Conservation (phyloP, 805 yeast genomes). For the Kazachstania psychrophila region DNA sequence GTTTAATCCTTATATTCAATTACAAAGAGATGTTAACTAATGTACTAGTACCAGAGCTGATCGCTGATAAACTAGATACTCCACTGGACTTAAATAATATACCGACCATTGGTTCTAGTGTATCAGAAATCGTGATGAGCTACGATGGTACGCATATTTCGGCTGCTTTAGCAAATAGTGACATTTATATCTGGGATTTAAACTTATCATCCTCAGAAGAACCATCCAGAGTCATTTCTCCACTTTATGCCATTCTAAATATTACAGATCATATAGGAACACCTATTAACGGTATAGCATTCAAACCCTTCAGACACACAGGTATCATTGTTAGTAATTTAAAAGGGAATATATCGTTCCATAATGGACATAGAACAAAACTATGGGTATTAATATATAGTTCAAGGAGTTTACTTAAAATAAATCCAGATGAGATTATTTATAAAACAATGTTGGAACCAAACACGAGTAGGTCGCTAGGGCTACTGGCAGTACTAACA, state of each 20-base stretch:
- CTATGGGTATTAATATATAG: conserved; percentile 21
- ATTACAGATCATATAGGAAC: conserved; percentile 29
- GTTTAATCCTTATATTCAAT: conserved; percentile 57
- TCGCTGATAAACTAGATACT: neutral
- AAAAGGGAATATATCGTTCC: conserved; percentile 50
- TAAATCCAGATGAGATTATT: conserved; percentile 10
- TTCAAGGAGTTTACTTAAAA: conserved; percentile 11
- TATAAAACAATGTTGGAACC: conserved; percentile 10
- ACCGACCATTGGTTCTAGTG: conserved; percentile 33
- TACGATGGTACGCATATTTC: conserved; percentile 62
- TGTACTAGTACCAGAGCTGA: conserved; percentile 23
- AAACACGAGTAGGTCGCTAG: neutral
- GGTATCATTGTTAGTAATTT: conserved; percentile 47
- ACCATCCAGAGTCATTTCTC: conserved; percentile 1
- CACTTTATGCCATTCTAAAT: conserved; percentile 22
- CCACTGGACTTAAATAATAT: neutral
- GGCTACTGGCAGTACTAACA: conserved; percentile 20
- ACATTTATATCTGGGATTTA: conserved; percentile 61
- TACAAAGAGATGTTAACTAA: conserved; percentile 50
- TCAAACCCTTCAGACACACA: conserved; percentile 45
- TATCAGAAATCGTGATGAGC: conserved; percentile 51
- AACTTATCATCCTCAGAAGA: conserved; percentile 5
- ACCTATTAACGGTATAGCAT: conserved; percentile 36
- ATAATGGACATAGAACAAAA: conserved; percentile 48
- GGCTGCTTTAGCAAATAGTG: conserved; percentile 60